These are phyloP conservation scores for Exobasidium cylindrosporum DNA, from an alignment of 1,284 basidiomycete species.

Conservation along the genomic window DNA sequence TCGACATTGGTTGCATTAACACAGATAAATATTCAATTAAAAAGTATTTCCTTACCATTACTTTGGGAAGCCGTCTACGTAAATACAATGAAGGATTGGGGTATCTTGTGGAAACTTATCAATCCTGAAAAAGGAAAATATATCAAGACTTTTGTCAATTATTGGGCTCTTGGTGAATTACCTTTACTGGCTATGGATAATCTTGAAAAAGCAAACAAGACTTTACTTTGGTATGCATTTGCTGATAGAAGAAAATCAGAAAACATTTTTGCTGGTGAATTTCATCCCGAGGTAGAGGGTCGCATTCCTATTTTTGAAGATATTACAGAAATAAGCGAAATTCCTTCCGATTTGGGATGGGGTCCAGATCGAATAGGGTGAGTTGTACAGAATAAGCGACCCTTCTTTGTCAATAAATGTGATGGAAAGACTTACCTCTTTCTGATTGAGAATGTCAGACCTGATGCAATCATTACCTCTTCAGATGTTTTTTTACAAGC, in stretches of 20 bases:
- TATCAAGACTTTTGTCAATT: neutral
- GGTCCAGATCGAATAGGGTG: neutral
- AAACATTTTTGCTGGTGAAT: neutral
- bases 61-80: neutral
- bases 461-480: neutral
- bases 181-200: neutral
- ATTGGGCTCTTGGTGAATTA: neutral
- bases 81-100: neutral
- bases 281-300: neutral
- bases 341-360: neutral
- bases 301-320: too few relatives aligned
- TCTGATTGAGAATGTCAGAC: too few relatives aligned
- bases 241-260: neutral
- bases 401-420: too few relatives aligned
- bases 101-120: neutral
- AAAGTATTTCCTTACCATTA: neutral
- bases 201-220: neutral
- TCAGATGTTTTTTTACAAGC: neutral
- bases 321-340: too few relatives aligned
- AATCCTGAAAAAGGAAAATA: neutral
- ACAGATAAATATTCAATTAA: neutral
- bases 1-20: neutral
- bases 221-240: neutral
- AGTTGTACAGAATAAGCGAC: too few relatives aligned
- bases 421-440: too few relatives aligned